phyloP scores from a whole-genome alignment of 2,329 filamentous ascomycete genomes.

The Fusarium sp. region DNA sequence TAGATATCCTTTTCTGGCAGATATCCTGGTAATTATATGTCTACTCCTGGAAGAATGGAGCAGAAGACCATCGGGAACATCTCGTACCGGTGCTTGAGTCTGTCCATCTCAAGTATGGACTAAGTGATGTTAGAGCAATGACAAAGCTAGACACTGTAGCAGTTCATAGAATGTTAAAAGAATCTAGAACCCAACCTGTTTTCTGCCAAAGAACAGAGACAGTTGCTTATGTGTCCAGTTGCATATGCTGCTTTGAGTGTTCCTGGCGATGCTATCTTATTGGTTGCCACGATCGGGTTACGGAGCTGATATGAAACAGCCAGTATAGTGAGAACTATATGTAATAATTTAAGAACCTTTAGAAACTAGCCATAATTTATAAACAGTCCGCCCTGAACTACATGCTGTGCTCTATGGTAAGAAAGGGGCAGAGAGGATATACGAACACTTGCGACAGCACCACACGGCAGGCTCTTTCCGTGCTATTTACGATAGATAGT shows the following conservation, averaged over 20 bases:
- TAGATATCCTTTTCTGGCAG: neutral
- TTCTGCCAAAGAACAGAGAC: rapidly evolving
- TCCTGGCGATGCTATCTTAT: neutral
- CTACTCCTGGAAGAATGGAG: neutral
- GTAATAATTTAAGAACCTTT: neutral
- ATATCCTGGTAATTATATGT: neutral
- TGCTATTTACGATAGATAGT: neutral
- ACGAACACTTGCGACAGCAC: neutral
- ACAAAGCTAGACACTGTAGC: too few species aligned
- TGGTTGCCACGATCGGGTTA: neutral
- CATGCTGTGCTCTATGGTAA: neutral
- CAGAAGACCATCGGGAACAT: neutral
- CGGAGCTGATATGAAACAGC: neutral
- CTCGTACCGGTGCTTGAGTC: neutral
- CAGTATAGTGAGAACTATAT: neutral
- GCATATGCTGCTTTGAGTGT: neutral
- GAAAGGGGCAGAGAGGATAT: neutral
- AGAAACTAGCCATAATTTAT: too few species aligned
- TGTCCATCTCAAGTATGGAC: neutral
- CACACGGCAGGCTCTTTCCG: neutral
- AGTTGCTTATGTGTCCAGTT: too few species aligned
- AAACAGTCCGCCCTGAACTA: too few species aligned
- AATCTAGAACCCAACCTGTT: neutral
- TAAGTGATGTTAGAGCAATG: too few species aligned
- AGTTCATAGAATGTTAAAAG: too few species aligned